Evolutionary conservation across 768 basidiomycete species (phyloP), one percentile per base, ranked within the genome.

Genomic region (Panus rudis): DNA sequence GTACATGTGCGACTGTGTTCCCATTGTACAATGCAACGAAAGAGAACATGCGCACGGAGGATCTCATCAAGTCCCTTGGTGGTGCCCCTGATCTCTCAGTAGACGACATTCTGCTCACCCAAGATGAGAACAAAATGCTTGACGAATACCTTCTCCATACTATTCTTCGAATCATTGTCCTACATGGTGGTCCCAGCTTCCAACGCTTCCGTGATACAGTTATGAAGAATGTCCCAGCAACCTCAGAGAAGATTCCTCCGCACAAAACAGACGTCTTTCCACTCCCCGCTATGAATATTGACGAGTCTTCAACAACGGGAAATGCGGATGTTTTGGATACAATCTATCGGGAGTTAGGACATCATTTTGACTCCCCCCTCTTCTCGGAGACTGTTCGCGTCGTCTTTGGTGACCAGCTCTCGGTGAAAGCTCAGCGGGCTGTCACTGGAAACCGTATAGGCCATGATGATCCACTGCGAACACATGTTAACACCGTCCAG

Each of bases 381-480:
- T 51, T 45, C 34, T 23, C 14, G 8, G 20, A 37, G 2, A 45
- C 12, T 2, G 46, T 56, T 21, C 44, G 48, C 22, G 38, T 55
- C 2, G 25, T 54, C 24, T 41, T 44, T 6, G 66, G 67, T 6
- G 66, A 69, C 44, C 69, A 69, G 46, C 54, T 70, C 0, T 60
- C 68, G 0, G 48, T 68, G 17, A 57, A 63, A 1, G 60, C 63
- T 0, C 46, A 64, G 2, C 62, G 64, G 0, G 41, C 65, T 1
- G 17, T 68, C 2, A 48, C 51, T 21, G 50, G 39, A 34, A 57
- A 63, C n/a, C 61, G 64, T 0, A 58, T 58, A 2, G 63, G 64
- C 12, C 59, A 67, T 19, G 61, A 66, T 34, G 33, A 25, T 11
- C 60, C 58, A 0, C 48, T 46, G 16, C 21, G 44, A 1, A 54